A percentile compares a stretch with the other conserved stretches of the same genome.
Evolutionary conservation across 2,329 filamentous ascomycete genomes (phyloP).

Genomic region (Cryphonectria carpinicola): DNA sequence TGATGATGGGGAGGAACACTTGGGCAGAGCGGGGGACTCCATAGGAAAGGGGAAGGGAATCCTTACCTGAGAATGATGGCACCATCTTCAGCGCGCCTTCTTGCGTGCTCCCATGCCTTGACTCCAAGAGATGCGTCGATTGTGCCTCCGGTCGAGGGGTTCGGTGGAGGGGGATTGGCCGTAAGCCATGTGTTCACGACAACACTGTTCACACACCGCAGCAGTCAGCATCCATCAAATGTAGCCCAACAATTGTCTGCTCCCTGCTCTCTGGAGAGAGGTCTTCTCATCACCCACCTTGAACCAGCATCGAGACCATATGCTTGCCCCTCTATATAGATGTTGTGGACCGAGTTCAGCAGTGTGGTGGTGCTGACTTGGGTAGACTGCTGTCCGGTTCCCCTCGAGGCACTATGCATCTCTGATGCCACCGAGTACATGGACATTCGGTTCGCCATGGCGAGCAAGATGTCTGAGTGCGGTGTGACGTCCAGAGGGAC

Average conservation of each 20-base stretch:
- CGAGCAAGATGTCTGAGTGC: slow-evolving; percentile 32
- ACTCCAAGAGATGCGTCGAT: slow-evolving; percentile 78
- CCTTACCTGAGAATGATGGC: slow-evolving; percentile 86
- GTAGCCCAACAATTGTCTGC: not conserved
- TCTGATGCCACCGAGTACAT: slow-evolving; percentile 68
- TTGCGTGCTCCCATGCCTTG: slow-evolving; percentile 94
- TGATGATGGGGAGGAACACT: not conserved
- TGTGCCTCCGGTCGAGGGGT: slow-evolving; percentile 74
- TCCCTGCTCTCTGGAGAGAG: not conserved
- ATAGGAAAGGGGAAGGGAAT: not conserved
- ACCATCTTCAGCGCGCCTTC: slow-evolving; percentile 91
- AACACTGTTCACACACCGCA: slow-evolving; percentile 57
- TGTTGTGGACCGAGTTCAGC: slow-evolving; percentile 88
- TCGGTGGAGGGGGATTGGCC: slow-evolving; percentile 69
- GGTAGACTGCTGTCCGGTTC: slow-evolving; percentile 67
- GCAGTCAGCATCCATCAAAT: slow-evolving; percentile 4
- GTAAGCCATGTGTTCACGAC: slow-evolving; percentile 97
- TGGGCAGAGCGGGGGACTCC: too few species aligned
- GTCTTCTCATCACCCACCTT: slow-evolving; percentile 4
- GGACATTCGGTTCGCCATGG: slow-evolving; percentile 68
- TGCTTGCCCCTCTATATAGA: slow-evolving; percentile 80
- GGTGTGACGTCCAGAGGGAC: slow-evolving; percentile 40
- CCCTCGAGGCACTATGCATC: slow-evolving; percentile 57
- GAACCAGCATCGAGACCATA: slow-evolving; percentile 88
- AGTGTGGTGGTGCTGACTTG: slow-evolving; percentile 93